Base-by-base conservation (phyloP, 306 rosid species). In the Castanea mollissima region DNA sequence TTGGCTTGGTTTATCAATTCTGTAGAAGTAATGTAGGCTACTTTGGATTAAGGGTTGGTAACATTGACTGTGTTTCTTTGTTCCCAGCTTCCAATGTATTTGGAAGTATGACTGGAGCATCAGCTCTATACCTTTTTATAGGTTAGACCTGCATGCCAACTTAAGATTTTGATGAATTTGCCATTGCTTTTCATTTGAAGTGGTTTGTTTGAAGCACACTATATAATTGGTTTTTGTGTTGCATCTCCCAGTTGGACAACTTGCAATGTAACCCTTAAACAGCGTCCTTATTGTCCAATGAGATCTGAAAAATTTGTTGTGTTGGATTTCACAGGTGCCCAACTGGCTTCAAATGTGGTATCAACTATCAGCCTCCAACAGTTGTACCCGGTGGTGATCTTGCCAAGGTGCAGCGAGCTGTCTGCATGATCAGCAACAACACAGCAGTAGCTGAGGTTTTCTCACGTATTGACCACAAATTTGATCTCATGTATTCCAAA, bases 381-480 rank as follows among this genome's bases (percentile, higher is more conserved):
- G 99, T 95, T 38, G 99, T 95, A 65, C 99, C 99, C 0, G 94
- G 90, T 0, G 99, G 99, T 46, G 99, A 95, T 84, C 97, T 95
- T 62, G 99, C 99, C 64, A 87, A 88, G 92, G 99, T 95, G 76
- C 99, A 95, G 79, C 84, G 99, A 71, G 99, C 99, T 35, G 99
- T 95, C 49, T 95, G 99, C 87, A 95, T 95, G 99, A 95, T 95
- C 86, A 95, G 99, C 80, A 95, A 95, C 88, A 95, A 95, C 92
- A 95, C 99, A 16, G 99, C 99, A 1, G 99, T 95, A 78, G 99
- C 99, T 0, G 99, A 95, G 90, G 99, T 95, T n/a, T 95, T 95
- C 89, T 91, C 99, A 18, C 92, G 99, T 75, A 95, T 95, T 58
- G 99, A 95, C 85, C 97, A 92, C 85, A 95, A 95, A 76, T 95